Conservation (phyloP, 2,329 filamentous ascomycete species). For the Seiridium cupressi region DNA sequence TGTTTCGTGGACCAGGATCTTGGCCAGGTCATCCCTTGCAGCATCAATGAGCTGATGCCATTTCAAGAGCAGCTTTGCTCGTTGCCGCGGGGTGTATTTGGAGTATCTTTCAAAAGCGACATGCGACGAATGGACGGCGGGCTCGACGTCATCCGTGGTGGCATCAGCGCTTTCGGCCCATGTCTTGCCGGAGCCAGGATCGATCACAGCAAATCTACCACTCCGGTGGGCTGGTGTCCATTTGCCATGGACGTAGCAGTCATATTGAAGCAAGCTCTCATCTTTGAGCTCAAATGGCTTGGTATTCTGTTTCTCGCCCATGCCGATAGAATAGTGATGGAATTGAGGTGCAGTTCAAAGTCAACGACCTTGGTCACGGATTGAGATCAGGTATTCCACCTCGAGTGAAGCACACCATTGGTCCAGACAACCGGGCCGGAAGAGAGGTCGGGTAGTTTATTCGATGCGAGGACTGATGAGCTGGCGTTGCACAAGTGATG, state of each 20-base stretch:
- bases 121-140: constrained; percentile 33
- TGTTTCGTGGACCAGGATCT: constrained; percentile 42
- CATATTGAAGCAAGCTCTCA: constrained; percentile 43
- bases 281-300: constrained; percentile 42
- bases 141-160: constrained; percentile 35
- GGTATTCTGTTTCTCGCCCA: neutral
- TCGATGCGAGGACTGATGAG: no score
- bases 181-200: constrained; percentile 48
- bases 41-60: constrained; percentile 11
- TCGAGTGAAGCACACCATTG: no score
- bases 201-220: constrained; percentile 49
- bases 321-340: neutral
- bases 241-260: constrained; percentile 48
- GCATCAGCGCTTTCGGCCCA: constrained; percentile 52
- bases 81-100: constrained; percentile 32
- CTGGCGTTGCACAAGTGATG: neutral
- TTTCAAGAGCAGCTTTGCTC: constrained; percentile 20
- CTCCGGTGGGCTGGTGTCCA: constrained; percentile 44
- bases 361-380: neutral
- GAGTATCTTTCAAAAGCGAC: constrained; percentile 35
- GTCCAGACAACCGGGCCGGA: no score
- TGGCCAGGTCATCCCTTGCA: constrained; percentile 7
- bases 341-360: neutral
- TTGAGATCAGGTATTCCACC: no score
- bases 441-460: no score